Percentiles rank a stretch among this genome's conserved stretches.
These are phyloP conservation scores for Trichoderma asperellum DNA, from an alignment of 2,329 filamentous ascomycete species.

Conservation along the genomic window DNA sequence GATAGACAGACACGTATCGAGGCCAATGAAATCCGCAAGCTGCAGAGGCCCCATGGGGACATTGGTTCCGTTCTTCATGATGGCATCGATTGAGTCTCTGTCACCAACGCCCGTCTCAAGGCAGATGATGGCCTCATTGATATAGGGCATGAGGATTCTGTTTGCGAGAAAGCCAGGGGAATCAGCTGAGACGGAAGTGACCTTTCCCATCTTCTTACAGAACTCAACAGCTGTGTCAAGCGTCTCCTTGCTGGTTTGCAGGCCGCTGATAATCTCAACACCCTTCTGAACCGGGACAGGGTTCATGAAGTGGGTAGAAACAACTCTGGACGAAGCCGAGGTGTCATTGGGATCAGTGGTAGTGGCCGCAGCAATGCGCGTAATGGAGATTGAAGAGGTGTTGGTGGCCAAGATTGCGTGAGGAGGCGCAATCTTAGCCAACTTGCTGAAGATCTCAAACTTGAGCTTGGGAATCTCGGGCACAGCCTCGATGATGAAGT, in stretches of 20 bases:
- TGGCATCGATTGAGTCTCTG: slow-evolving; percentile 90
- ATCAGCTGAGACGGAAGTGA: slow-evolving; percentile 84
- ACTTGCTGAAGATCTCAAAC: slow-evolving; percentile 79
- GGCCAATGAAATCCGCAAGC: slow-evolving; percentile 93
- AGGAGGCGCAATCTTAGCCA: slow-evolving; percentile 78
- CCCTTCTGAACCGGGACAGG: slow-evolving; percentile 96
- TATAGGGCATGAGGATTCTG: slow-evolving; percentile 97
- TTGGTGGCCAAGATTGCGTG: slow-evolving; percentile 95
- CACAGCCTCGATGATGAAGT: slow-evolving; percentile 97
- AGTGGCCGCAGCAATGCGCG: slow-evolving; percentile 88
- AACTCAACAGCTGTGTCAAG: slow-evolving; percentile 82
- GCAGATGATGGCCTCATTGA: slow-evolving; percentile 97
- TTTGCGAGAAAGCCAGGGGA: slow-evolving; percentile 95
- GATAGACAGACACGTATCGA: slow-evolving; percentile 94
- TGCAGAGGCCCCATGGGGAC: slow-evolving; percentile 97
- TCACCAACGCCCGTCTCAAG: slow-evolving; percentile 89
- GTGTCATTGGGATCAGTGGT: slow-evolving; percentile 77
- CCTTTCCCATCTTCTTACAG: slow-evolving; percentile 90
- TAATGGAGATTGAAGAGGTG: slow-evolving; percentile 98
- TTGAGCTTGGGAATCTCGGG: slow-evolving; percentile 91
- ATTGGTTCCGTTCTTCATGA: slow-evolving; percentile 99
- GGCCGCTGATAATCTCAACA: slow-evolving; percentile 93
- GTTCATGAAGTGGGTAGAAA: slow-evolving; percentile 99
- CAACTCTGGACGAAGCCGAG: slow-evolving; percentile 80
- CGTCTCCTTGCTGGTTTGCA: slow-evolving; percentile 86